These are phyloP conservation scores for Trichosporon coremiiforme DNA, from an alignment of 1,284 basidiomycete genomes.

Conservation along the genomic window DNA sequence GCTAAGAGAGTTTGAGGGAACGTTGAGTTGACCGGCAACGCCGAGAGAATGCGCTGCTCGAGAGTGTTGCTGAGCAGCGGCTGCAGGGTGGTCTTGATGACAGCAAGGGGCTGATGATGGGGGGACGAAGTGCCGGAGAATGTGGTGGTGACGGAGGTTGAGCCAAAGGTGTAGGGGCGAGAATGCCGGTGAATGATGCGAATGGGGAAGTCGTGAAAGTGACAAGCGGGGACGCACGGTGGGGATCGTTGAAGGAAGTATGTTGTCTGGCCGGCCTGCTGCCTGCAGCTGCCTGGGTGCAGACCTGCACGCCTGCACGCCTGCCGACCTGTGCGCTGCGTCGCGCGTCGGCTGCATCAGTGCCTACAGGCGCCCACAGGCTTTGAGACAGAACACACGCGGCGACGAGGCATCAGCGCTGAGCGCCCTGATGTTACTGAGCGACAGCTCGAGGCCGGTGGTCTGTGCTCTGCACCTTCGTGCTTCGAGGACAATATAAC, in stretches of 20 bases:
- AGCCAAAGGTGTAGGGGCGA: not conserved
- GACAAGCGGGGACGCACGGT: not conserved
- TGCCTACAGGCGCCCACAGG: not conserved
- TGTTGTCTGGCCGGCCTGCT: not conserved
- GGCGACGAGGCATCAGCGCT: not conserved
- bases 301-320: not conserved
- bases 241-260: slow-evolving; percentile 2
- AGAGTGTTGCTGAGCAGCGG: not conserved
- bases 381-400: not conserved
- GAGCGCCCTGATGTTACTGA: not conserved
- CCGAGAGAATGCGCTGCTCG: not conserved
- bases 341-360: not conserved
- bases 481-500: not conserved
- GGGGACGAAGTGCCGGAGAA: not conserved
- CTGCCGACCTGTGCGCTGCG: not conserved
- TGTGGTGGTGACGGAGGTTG: not conserved
- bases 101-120: not conserved
- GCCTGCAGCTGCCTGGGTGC: not conserved
- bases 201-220: not conserved
- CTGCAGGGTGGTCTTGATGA: not conserved
- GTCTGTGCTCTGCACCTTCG: not conserved
- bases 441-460: not conserved
- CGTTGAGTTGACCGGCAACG: not conserved
- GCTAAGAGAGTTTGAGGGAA: not conserved
- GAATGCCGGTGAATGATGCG: not conserved